Percentiles rank a stretch among this genome's conserved stretches.
Evolutionary conservation across 495 filamentous ascomycete genomes (phyloP).

Genomic region (Pseudomonodictys pantanalensis): DNA sequence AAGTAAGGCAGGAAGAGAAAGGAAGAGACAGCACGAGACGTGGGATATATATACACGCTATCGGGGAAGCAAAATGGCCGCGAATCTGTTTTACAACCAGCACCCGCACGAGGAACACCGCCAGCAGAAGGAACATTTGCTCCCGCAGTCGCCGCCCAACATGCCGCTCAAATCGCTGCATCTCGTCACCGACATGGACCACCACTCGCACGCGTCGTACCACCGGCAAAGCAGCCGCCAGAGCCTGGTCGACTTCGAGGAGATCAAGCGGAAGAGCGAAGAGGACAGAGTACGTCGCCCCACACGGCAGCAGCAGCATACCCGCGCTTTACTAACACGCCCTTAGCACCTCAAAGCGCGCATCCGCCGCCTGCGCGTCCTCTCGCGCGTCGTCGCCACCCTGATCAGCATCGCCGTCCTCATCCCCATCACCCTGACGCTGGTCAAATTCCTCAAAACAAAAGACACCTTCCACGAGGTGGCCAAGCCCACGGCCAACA

Average conservation of each 20-base stretch:
- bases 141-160: not conserved
- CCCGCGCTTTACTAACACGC: not conserved
- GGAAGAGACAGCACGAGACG: too few relatives aligned
- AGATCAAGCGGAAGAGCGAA: slow-evolving; percentile 1
- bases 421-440: slow-evolving; percentile 34
- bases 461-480: slow-evolving; percentile 20
- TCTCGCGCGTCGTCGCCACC: slow-evolving; percentile 30
- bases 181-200: not conserved
- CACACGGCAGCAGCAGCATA: not conserved
- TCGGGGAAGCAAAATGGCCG: too few relatives aligned
- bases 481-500: not conserved
- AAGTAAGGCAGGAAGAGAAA: too few relatives aligned
- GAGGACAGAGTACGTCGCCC: slow-evolving; percentile 12
- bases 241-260: slow-evolving; percentile 2
- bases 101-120: not conserved
- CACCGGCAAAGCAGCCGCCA: not conserved
- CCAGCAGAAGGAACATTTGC: not conserved
- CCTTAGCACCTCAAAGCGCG: slow-evolving; percentile 30
- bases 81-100: slow-evolving; percentile 14
- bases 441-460: slow-evolving; percentile 36
- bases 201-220: not conserved
- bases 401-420: slow-evolving; percentile 30
- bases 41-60: too few relatives aligned
- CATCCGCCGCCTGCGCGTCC: slow-evolving; percentile 33
- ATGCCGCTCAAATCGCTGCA: slow-evolving; percentile 14